A percentile compares a stretch with the other conserved stretches of the same genome.
Evolutionary conservation across 257 asterid species (phyloP).

Genomic region (Hygrophila difformis): DNA sequence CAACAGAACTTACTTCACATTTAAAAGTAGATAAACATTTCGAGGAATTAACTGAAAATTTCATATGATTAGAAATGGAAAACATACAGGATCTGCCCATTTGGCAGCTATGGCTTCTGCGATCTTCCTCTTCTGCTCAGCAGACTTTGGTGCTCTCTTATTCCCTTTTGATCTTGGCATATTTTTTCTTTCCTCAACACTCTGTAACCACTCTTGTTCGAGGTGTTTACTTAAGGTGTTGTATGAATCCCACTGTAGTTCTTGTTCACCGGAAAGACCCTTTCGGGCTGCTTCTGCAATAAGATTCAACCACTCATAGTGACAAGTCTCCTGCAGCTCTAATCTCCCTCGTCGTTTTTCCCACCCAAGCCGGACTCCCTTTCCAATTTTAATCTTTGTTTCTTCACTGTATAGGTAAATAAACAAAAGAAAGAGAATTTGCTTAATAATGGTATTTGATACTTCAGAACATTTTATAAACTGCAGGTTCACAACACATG

Average conservation of each 20-base stretch:
- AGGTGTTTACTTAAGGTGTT: conserved; percentile 45
- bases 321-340: conserved; percentile 76
- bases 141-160: conserved; percentile 87
- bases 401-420: conserved; percentile 42
- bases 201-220: conserved; percentile 55
- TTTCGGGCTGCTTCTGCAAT: conserved; percentile 58
- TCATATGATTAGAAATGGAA: too few relatives aligned
- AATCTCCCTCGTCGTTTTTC: conserved; percentile 65
- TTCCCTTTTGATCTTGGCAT: conserved; percentile 45
- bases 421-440: conserved; percentile 1
- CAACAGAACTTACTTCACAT: too few relatives aligned
- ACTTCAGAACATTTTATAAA: not conserved
- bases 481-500: not conserved
- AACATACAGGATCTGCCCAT: conserved; percentile 95
- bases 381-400: conserved; percentile 71
- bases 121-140: conserved; percentile 85
- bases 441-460: not conserved
- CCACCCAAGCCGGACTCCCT: conserved; percentile 85
- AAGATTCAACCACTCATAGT: conserved; percentile 70
- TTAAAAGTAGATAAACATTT: too few relatives aligned
- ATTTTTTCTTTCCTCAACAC: conserved; percentile 52
- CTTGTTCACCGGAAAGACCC: conserved; percentile 71
- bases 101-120: conserved; percentile 84
- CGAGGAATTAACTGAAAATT: too few relatives aligned
- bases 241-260: conserved; percentile 77